Evolutionary conservation across 2,329 filamentous ascomycete genomes (phyloP).

Genomic region (Xylariaceae sp.): DNA sequence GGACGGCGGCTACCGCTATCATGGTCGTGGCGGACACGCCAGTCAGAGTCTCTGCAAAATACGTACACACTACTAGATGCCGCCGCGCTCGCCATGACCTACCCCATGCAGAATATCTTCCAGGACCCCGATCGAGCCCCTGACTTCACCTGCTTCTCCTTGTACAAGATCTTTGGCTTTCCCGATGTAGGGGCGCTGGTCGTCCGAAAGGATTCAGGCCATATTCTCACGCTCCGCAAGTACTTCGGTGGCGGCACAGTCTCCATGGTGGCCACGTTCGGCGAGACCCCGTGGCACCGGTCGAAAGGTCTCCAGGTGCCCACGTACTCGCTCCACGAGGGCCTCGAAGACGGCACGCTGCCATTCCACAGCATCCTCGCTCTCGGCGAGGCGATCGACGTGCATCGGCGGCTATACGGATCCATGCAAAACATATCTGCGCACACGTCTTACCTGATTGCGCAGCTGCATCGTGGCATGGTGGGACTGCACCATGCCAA

Average conservation of each 20-base stretch:
- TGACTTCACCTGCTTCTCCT: constrained; percentile 57
- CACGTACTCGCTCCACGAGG: constrained; percentile 50
- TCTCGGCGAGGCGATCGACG: constrained; percentile 54
- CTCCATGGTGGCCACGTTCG: constrained; percentile 52
- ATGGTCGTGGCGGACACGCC: constrained; percentile 46
- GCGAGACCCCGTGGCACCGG: constrained; percentile 48
- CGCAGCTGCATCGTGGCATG: constrained; percentile 47
- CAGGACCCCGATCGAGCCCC: constrained; percentile 48
- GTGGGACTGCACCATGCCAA: constrained; percentile 49
- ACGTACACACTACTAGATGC: constrained; percentile 58
- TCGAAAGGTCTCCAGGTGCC: constrained; percentile 44
- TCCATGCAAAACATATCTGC: constrained; percentile 56
- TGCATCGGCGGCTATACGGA: constrained; percentile 52
- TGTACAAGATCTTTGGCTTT: constrained; percentile 66
- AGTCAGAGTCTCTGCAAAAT: constrained; percentile 33
- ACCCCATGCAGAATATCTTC: constrained; percentile 49
- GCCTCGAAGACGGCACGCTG: constrained; percentile 63
- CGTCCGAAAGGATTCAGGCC: constrained; percentile 51
- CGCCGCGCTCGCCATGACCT: constrained; percentile 61
- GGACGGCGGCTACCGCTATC: constrained; percentile 56
- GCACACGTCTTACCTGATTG: constrained; percentile 52
- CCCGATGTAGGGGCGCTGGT: constrained; percentile 60
- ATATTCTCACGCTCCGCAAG: constrained; percentile 50
- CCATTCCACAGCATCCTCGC: constrained; percentile 64
- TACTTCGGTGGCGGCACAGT: constrained; percentile 69